Base-by-base conservation (phyloP, 2,329 filamentous ascomycete genomes). In the Niveomyces coronatus region DNA sequence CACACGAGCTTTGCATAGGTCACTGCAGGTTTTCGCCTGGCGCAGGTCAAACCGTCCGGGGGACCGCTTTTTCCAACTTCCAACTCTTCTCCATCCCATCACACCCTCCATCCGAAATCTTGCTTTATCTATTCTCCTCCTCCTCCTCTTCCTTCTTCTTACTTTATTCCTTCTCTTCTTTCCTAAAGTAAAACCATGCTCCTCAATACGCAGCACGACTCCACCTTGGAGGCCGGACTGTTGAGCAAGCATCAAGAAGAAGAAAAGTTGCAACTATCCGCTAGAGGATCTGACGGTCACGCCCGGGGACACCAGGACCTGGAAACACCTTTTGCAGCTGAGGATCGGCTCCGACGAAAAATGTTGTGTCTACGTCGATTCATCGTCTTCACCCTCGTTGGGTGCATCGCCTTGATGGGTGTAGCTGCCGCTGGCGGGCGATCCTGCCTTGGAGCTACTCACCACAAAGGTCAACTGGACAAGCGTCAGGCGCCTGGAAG, bases 361-460 rank as follows among this genome's bases (percentile, higher is more conserved):
- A 40, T 40, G 37, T 40, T 31, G 27, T 11, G 26, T 10, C 26
- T 35, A 30, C 31, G 31, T 17, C 37, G 37, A 16, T 35, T 40
- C 15, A 24, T 40, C 20, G 9, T 40, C 37, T 30, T 40, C 22
- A 51, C 53, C 0, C 50, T 56, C 6, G 55, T 56, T 4, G 53
- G 53, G 3, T 67, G 68, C 41, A 55, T 59, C 7, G 65, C 65
- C 2, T 65, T 65, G 0, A 44, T 67, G 13, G 37, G 37, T 20
- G 11, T 40, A 20, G 37, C 37, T 9, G 31, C 26, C 26, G 37
- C 37, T 19, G 19, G 37, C 4, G 31, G 31, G 15, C 27, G n/a
- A n/a, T n/a, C 37, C 9, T 40, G 37, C 27, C 20, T 24, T 4
- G 17, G 31, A 30, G 37, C 31, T 31, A n/a, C 24, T 7, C 31